These are phyloP conservation scores for Backusella morwellensis DNA, from an alignment of 192 early-diverging fungal genomes.

Conservation along the genomic window DNA sequence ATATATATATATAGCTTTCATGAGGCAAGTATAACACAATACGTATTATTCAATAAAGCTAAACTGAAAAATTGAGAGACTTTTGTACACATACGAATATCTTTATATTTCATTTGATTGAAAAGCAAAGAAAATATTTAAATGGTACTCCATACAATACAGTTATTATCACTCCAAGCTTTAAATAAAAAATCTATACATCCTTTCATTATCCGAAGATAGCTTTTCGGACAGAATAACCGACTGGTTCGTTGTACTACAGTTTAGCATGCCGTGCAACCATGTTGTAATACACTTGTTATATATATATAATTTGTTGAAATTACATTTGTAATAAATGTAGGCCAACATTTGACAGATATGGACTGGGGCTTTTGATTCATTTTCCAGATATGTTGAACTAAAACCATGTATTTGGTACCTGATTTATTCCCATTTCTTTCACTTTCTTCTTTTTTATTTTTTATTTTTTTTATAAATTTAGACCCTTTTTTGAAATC, in stretches of 20 bases:
- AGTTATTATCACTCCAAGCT: not conserved
- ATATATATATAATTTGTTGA: not conserved
- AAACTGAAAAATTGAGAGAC: no score
- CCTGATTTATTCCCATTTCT: not conserved
- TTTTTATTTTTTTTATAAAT: not conserved
- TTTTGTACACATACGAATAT: no score
- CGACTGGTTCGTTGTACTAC: not conserved
- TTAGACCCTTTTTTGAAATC: not conserved
- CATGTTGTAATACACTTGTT: not conserved
- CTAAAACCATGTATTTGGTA: not conserved
- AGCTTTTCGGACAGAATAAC: not conserved
- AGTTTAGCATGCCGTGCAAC: not conserved
- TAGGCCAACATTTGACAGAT: not conserved
- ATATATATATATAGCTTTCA: no score
- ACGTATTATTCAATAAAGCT: no score
- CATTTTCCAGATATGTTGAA: not conserved
- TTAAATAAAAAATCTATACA: not conserved
- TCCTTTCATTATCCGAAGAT: not conserved
- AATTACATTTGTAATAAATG: not conserved
- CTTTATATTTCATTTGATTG: no score
- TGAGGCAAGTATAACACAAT: no score
- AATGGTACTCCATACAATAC: not conserved
- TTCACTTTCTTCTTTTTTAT: not conserved
- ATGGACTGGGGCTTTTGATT: not conserved
- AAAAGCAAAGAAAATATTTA: no score